Evolutionary conservation across 495 filamentous ascomycete species (phyloP).

Genomic region (Neurospora sp.): DNA sequence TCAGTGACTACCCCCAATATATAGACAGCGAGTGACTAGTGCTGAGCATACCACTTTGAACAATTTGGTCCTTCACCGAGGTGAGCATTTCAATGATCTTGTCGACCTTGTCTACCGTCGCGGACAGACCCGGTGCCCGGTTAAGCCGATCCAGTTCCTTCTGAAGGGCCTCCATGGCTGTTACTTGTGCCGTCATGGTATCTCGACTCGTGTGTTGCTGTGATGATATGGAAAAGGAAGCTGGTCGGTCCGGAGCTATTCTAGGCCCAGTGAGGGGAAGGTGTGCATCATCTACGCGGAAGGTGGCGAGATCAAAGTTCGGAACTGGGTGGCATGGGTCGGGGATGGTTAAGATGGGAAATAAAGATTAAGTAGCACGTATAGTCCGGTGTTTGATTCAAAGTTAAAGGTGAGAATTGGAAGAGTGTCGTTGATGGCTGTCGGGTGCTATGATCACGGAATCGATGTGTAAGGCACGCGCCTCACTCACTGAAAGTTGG

Average conservation of each 20-base stretch:
- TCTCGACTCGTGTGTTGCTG: not conserved
- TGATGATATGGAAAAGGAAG: not conserved
- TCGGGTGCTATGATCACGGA: not conserved
- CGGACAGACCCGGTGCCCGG: constrained; percentile 57
- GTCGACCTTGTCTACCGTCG: constrained; percentile 69
- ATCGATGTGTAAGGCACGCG: not conserved
- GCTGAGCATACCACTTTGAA: constrained; percentile 42
- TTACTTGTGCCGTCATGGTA: constrained; percentile 6
- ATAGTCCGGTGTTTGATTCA: not conserved
- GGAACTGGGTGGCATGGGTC: not conserved
- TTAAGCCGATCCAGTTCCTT: constrained; percentile 63
- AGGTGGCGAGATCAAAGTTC: not conserved
- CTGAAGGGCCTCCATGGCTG: constrained; percentile 38
- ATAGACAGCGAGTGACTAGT: not conserved
- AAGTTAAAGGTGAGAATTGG: not conserved
- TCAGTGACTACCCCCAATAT: not conserved
- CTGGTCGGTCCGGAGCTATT: not conserved
- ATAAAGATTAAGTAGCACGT: not conserved
- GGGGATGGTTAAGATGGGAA: not conserved
- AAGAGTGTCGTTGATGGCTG: not conserved
- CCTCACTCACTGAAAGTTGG: not conserved
- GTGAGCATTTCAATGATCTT: constrained; percentile 66
- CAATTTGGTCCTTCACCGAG: constrained; percentile 59
- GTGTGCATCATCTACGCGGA: not conserved
- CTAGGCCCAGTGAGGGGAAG: not conserved